These are phyloP conservation scores for Volvariella surrecta DNA, from an alignment of 1,284 basidiomycete genomes.

Conservation along the genomic window DNA sequence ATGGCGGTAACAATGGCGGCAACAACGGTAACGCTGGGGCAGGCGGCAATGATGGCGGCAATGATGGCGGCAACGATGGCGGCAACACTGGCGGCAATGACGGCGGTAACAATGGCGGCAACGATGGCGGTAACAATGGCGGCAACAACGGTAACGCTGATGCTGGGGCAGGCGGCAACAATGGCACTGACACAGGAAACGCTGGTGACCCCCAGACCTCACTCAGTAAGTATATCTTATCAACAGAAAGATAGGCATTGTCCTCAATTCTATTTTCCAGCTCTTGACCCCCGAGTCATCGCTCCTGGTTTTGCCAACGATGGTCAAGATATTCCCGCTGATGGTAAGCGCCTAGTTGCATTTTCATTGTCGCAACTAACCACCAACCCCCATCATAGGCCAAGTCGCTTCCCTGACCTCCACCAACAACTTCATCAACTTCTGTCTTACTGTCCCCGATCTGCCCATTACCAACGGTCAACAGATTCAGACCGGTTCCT, in stretches of 20 bases:
- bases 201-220: slow-evolving; percentile 29
- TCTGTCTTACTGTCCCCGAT: slow-evolving; percentile 42
- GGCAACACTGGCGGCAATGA: slow-evolving; percentile 9
- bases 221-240: slow-evolving; percentile 20
- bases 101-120: slow-evolving; percentile 6
- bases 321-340: slow-evolving; percentile 34
- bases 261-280: slow-evolving; percentile 20
- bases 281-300: slow-evolving; percentile 45
- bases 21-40: neutral
- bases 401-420: slow-evolving; percentile 55
- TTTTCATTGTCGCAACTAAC: neutral
- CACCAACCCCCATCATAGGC: slow-evolving; percentile 18
- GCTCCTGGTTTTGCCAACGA: slow-evolving; percentile 41
- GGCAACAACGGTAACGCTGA: slow-evolving; percentile 12
- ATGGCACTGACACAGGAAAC: slow-evolving; percentile 3
- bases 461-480: slow-evolving; percentile 52
- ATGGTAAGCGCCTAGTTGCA: slow-evolving; percentile 12
- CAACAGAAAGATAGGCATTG: slow-evolving; percentile 8
- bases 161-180: slow-evolving; percentile 4
- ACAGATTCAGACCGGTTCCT: slow-evolving; percentile 51
- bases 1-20: neutral
- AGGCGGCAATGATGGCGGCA: slow-evolving; percentile 7
- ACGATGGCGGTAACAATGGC: slow-evolving; percentile 6
- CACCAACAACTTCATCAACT: slow-evolving; percentile 70
- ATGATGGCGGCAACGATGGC: slow-evolving; percentile 7